Evolutionary conservation across 352 stramenopile species (phyloP).

Genomic region (Pythium aristosporum): DNA sequence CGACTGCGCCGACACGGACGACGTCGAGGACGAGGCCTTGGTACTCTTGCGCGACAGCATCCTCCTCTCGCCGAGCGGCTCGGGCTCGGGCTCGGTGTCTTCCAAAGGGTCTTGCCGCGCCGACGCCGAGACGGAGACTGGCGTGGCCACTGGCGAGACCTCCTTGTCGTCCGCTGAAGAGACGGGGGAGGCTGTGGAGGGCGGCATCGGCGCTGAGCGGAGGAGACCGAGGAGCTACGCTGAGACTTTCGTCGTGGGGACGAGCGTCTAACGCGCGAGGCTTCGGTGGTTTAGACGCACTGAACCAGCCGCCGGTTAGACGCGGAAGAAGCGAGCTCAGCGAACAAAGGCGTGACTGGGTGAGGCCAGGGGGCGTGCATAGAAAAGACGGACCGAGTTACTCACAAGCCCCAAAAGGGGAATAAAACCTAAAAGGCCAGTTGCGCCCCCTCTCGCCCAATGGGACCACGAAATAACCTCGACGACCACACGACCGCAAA

Average conservation of each 20-base stretch:
- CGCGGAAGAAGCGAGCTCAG: not conserved
- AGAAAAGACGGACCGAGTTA: not conserved
- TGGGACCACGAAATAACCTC: not conserved
- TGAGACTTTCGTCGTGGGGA: not conserved
- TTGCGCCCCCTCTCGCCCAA: not conserved
- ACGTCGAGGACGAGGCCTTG: conserved; percentile 5
- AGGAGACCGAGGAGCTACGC: not conserved
- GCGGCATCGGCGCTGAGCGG: conserved; percentile 12
- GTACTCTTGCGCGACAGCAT: not conserved
- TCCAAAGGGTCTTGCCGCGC: not conserved
- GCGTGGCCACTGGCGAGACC: too few relatives aligned
- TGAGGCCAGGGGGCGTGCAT: not conserved
- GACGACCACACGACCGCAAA: not conserved
- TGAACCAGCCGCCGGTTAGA: not conserved
- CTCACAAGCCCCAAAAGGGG: not conserved
- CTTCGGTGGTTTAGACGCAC: not conserved
- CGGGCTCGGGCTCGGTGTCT: conserved; percentile 5
- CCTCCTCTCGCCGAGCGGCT: not conserved
- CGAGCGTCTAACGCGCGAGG: not conserved
- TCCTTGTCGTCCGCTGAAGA: not conserved
- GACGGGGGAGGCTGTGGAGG: conserved; percentile 11
- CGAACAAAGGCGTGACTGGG: not conserved
- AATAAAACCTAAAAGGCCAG: conserved; percentile 1
- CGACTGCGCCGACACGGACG: not conserved
- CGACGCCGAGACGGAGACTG: conserved; percentile 7